Percentiles rank a stretch among this genome's conserved stretches.
These are phyloP conservation scores for Pyrus betulifolia DNA, from an alignment of 306 rosid species.

Conservation along the genomic window DNA sequence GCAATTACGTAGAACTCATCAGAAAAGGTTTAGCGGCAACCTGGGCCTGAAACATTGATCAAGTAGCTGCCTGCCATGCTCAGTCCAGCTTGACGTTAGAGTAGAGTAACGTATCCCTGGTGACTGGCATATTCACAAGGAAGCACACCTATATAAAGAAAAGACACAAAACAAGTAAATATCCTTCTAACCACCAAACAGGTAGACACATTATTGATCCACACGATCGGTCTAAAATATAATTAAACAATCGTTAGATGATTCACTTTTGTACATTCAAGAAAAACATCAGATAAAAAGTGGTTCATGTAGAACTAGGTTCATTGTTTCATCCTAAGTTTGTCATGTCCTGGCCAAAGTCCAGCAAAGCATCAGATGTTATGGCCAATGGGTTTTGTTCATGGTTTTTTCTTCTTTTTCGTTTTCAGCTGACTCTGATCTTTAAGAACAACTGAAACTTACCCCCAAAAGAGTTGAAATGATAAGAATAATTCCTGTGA, in stretches of 20 bases:
- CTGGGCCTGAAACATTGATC: constrained; percentile 15
- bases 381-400: background rate
- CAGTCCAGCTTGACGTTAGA: constrained; percentile 86
- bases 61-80: constrained; percentile 15
- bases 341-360: background rate
- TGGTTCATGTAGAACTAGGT: background rate
- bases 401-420: background rate
- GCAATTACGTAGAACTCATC: constrained; percentile 23
- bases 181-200: background rate
- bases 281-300: background rate
- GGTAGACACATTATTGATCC: background rate
- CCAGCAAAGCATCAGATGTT: background rate
- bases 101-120: constrained; percentile 83
- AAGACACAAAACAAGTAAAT: background rate
- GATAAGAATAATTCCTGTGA: constrained; percentile 75
- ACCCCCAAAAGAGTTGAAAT: constrained; percentile 87
- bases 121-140: constrained; percentile 68
- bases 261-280: background rate
- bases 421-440: background rate
- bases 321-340: background rate
- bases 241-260: background rate
- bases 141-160: constrained; percentile 45
- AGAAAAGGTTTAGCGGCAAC: constrained; percentile 24
- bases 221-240: background rate
- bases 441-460: constrained; percentile 16